Percentiles rank a stretch among this genome's conserved stretches.
Evolutionary conservation across 108 stramenopile genomes (phyloP).

Genomic region (Cyclotella sp.): DNA sequence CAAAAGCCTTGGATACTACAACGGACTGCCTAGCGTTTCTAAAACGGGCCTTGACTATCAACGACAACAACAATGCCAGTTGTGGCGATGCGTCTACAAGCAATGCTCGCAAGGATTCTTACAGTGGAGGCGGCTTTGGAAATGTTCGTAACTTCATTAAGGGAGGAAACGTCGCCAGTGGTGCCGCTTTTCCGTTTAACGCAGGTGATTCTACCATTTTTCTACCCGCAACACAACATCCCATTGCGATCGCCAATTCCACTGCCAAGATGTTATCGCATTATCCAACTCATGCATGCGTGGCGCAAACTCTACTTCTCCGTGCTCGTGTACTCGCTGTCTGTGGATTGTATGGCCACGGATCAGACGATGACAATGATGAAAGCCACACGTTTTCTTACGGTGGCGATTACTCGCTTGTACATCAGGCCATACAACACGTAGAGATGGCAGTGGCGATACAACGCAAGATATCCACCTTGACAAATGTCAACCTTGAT

Average conservation of each 20-base stretch:
- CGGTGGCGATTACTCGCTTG: slow-evolving; percentile 22
- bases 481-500: slow-evolving; percentile 10
- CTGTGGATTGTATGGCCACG: slow-evolving; percentile 34
- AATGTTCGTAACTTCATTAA: slow-evolving; percentile 5
- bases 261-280: slow-evolving; percentile 40
- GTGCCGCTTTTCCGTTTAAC: neutral
- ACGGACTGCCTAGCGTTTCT: slow-evolving; percentile 52
- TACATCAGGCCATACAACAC: slow-evolving; percentile 47
- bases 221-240: slow-evolving; percentile 15
- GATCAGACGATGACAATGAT: neutral
- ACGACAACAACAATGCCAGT: neutral
- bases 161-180: neutral
- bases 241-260: slow-evolving; percentile 42
- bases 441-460: slow-evolving; percentile 54
- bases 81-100: neutral
- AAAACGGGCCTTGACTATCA: slow-evolving; percentile 26
- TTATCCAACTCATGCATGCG: slow-evolving; percentile 46
- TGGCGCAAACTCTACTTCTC: slow-evolving; percentile 50
- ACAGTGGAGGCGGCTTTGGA: slow-evolving; percentile 1
- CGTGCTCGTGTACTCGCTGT: slow-evolving; percentile 45
- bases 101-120: slow-evolving; percentile 18
- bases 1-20: slow-evolving; percentile 48
- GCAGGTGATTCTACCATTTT: neutral
- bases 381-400: neutral
- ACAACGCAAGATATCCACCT: slow-evolving; percentile 36